Base-by-base conservation (phyloP, 306 rosid genomes). In the Clitoria ternatea region DNA sequence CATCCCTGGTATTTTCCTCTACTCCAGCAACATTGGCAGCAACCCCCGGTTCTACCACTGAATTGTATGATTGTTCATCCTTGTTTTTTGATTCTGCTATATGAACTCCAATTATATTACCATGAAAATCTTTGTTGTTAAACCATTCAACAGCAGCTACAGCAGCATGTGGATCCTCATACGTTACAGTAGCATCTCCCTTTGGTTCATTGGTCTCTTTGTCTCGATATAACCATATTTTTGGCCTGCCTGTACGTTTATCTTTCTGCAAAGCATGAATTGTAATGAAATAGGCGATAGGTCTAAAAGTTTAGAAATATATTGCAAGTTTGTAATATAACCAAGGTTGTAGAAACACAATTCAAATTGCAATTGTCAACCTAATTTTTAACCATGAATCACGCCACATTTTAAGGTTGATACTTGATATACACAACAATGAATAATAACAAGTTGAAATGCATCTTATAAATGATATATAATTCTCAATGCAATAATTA, bases 91-190 rank as follows among this genome's bases (percentile, higher is more conserved):
- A 91, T 84, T 94, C 97, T 1, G 99, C 97, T 70, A 94, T 85
- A 71, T 63, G 81, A 81, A 94, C 99, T 37, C 94, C 99, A 80
- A 94, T 91, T 55, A 50, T 68, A 77, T 52, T 91, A 48, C 99
- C 99, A 72, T 89, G 99, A 84, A 94, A 94, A 68, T 94, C 96
- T 85, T 91, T 94, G 75, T 83, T 73, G 62, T 94, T 91, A 82
- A 94, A 94, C 99, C 99, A 94, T 70, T 94, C 99, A 78, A 94
- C 92, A 19, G 99, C 97, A 12, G 97, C 99, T 35, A 79, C 50
- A 3, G 99, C 99, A 66, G 97, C 99, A 80, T 91, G 97, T 2
- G 99, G 99, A 69, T 94, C 99, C 78, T 94, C 99, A 57, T 94
- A 94, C 18, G 97, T 94, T 29, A 94, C 92, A 17, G 97, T 89